A percentile compares a stretch with the other conserved stretches of the same genome.
These are phyloP conservation scores for Geotrichum fermentans DNA, from an alignment of 1,139 yeast species.

Conservation along the genomic window DNA sequence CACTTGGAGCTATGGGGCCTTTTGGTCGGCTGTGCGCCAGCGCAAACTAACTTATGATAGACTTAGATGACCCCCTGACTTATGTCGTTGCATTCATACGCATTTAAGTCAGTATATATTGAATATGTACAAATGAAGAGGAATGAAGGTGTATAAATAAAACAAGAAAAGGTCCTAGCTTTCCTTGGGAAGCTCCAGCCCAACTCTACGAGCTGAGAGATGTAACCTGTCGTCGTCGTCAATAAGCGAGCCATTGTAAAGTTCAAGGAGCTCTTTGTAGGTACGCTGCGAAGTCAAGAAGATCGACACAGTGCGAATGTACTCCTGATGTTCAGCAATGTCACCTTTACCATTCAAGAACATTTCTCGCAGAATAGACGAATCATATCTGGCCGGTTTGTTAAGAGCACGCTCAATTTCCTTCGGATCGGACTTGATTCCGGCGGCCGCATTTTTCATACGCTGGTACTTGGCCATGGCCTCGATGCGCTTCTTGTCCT, in stretches of 20 bases:
- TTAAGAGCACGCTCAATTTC: constrained; percentile 9
- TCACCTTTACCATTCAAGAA: constrained; percentile 19
- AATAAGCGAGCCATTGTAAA: constrained; percentile 79
- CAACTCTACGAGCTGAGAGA: constrained; percentile 80
- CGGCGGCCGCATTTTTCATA: constrained; percentile 20
- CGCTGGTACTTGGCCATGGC: constrained; percentile 29
- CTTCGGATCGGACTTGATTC: constrained; percentile 13
- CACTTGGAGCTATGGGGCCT: constrained; percentile 88
- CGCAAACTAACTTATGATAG: constrained; percentile 19
- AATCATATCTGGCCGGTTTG: constrained; percentile 23
- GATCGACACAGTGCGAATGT: constrained; percentile 48
- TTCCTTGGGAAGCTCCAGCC: constrained; percentile 54
- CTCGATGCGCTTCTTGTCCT: constrained; percentile 25
- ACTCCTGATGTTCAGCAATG: constrained; percentile 23
- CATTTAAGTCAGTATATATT: neutral
- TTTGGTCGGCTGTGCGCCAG: constrained; percentile 60
- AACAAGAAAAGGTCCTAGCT: constrained; percentile 1
- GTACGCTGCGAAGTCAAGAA: constrained; percentile 70
- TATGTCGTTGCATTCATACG: constrained; percentile 4
- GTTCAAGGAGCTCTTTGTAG: constrained; percentile 71
- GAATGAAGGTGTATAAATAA: neutral
- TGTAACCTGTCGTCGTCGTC: constrained; percentile 72
- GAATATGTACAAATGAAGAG: constrained; percentile 7
- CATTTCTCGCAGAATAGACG: constrained; percentile 24
- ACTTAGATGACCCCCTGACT: neutral